Evolutionary conservation across 1,284 basidiomycete genomes (phyloP).

Genomic region (Cerioporus squamosus): DNA sequence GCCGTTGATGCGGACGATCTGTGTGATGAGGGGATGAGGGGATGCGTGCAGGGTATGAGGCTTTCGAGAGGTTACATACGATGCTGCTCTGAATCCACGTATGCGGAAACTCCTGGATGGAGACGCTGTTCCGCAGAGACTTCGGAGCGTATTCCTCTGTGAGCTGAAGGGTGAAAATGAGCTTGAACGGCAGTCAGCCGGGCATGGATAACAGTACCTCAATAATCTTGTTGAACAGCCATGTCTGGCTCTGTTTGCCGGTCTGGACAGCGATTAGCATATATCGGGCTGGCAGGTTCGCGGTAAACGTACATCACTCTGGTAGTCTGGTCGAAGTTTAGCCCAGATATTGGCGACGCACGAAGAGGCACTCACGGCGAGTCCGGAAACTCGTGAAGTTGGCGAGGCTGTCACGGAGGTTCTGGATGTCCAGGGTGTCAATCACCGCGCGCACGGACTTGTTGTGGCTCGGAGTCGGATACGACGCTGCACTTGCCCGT

Average conservation of each 20-base stretch:
- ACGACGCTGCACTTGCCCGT: conserved; percentile 46
- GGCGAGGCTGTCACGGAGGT: conserved; percentile 69
- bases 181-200: conserved; percentile 2
- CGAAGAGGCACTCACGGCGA: conserved; percentile 54
- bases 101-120: conserved; percentile 83
- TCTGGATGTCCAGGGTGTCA: conserved; percentile 67
- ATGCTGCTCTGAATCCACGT: conserved; percentile 93
- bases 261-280: conserved; percentile 48
- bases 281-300: conserved; percentile 3
- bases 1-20: conserved; percentile 78
- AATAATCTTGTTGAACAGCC: conserved; percentile 77
- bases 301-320: conserved; percentile 61
- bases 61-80: conserved; percentile 44
- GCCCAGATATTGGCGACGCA: background rate
- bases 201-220: conserved; percentile 49
- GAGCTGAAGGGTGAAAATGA: conserved; percentile 49
- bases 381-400: conserved; percentile 79
- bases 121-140: conserved; percentile 60
- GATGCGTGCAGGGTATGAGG: too few relatives aligned
- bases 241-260: conserved; percentile 81
- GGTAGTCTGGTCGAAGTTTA: conserved; percentile 63
- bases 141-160: conserved; percentile 64
- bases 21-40: too few relatives aligned
- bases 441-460: conserved; percentile 63
- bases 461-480: conserved; percentile 61